A percentile compares a stretch with the other conserved stretches of the same genome.
Conservation (phyloP, 2,329 filamentous ascomycete genomes). For the Raffaelea arxii region DNA sequence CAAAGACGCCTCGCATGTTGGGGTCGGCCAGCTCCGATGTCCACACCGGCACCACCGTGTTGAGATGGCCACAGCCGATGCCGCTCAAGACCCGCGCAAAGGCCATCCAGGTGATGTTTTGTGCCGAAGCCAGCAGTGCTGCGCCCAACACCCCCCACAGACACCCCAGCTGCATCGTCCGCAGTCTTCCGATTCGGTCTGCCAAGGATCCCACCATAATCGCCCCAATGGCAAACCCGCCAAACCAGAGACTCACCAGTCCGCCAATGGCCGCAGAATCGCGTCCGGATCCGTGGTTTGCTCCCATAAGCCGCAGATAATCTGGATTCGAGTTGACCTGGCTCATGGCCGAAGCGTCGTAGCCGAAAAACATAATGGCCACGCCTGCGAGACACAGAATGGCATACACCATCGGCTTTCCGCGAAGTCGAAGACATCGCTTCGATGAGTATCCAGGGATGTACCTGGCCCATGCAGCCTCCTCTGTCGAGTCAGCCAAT, state of each 20-base stretch:
- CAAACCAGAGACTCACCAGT: neutral
- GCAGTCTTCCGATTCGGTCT: neutral
- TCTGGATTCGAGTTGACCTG: neutral
- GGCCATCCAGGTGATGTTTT: neutral
- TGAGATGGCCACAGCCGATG: neutral
- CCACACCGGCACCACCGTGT: neutral
- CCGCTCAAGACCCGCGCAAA: neutral
- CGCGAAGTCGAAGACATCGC: neutral
- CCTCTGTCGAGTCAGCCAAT: too few relatives aligned
- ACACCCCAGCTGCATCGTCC: neutral
- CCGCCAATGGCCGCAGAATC: neutral
- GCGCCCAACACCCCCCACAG: neutral
- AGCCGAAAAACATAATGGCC: conserved; percentile 60
- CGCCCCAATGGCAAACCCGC: neutral
- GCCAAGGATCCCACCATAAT: neutral
- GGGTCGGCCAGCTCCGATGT: neutral
- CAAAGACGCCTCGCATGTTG: conserved; percentile 1
- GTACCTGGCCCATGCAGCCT: neutral
- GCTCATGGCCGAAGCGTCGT: conserved; percentile 23
- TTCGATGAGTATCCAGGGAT: neutral
- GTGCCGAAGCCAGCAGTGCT: neutral
- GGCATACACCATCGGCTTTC: conserved; percentile 37
- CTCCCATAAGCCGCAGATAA: neutral
- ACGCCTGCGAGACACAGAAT: conserved; percentile 55
- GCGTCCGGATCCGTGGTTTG: neutral